Base-by-base conservation (phyloP, 306 rosid genomes). In the Bauhinia variegata region DNA sequence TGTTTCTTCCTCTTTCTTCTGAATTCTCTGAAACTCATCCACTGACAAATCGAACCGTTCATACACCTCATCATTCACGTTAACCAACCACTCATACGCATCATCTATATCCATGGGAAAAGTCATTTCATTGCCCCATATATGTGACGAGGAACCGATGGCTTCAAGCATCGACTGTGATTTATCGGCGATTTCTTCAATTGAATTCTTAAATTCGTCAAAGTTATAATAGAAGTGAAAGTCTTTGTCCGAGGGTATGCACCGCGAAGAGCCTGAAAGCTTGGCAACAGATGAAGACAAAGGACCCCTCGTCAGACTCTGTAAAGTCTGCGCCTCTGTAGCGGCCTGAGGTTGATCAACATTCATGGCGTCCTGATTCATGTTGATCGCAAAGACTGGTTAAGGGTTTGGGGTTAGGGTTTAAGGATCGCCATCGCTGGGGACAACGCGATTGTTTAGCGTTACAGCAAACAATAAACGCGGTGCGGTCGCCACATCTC, bases 11-110 rank as follows among this genome's bases (percentile, higher is more conserved):
- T 78, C 87, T 18, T 83, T 78, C 84, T 73, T 85, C 81, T 71
- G 72, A 46, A 49, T 8, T 73, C 37, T 76, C 72, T 57, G 78
- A 53, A 89, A 80, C 83, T 88, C 95, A 28, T 84, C 92, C 6
- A 82, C 36, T 7, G 91, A 76, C 80, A 44, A 54, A 37, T 88
- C 88, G 5, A 93, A 75, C 54, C 86, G 83, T 76, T 86, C 96
- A 11, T 86, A 73, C 8, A 85, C 79, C 53, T 86, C 96, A 43
- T 93, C 95, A 74, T 90, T 90, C 13, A 81, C 80, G 11, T 90
- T 80, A 16, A 88, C 96, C 14, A 93, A 47, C 97, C 99, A 91
- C 39, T 90, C 95, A 33, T 86, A 85, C 8, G 88, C 95, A n/a
- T 88, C 96, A 12, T 93, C 97, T 3, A 82, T 60, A 50, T 86